Percentiles rank a stretch among this genome's conserved stretches.
phyloP scores from a whole-genome alignment of 192 early-diverging fungal genomes.

The Chytriomyces confervae region DNA sequence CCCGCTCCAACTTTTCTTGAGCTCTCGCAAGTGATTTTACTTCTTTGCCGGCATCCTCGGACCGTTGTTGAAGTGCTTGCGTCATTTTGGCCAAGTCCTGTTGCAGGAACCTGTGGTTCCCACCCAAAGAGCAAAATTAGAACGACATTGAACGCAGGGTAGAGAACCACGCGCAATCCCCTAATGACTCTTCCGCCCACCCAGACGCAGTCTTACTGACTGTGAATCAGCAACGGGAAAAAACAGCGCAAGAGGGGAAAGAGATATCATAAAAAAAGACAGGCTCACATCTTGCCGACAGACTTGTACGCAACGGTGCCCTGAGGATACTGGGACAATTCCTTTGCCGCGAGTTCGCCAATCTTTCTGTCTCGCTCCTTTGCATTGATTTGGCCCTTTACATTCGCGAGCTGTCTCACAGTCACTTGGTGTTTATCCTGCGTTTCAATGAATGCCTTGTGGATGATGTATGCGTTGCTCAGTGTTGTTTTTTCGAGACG shows the following conservation, averaged over 20 bases:
- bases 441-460: slow-evolving; percentile 58
- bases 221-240: slow-evolving; percentile 7
- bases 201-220: background rate
- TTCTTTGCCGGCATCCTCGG: slow-evolving; percentile 55
- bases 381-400: slow-evolving; percentile 66
- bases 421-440: slow-evolving; percentile 69
- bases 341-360: slow-evolving; percentile 70
- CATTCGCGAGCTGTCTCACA: slow-evolving; percentile 62
- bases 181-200: background rate
- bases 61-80: slow-evolving; percentile 44
- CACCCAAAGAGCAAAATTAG: background rate
- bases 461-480: background rate
- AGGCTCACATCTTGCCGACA: slow-evolving; percentile 73
- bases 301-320: slow-evolving; percentile 71
- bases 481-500: background rate
- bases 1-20: slow-evolving; percentile 62
- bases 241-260: background rate
- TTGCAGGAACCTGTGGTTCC: slow-evolving; percentile 60
- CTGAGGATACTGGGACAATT: slow-evolving; percentile 53
- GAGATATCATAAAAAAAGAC: background rate
- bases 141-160: slow-evolving; percentile 16
- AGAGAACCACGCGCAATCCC: background rate
- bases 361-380: slow-evolving; percentile 72
- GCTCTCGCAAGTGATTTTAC: slow-evolving; percentile 59
- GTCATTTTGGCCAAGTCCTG: slow-evolving; percentile 53